These are phyloP conservation scores for Adansonia digitata DNA, from an alignment of 345 rosid species.

Conservation along the genomic window DNA sequence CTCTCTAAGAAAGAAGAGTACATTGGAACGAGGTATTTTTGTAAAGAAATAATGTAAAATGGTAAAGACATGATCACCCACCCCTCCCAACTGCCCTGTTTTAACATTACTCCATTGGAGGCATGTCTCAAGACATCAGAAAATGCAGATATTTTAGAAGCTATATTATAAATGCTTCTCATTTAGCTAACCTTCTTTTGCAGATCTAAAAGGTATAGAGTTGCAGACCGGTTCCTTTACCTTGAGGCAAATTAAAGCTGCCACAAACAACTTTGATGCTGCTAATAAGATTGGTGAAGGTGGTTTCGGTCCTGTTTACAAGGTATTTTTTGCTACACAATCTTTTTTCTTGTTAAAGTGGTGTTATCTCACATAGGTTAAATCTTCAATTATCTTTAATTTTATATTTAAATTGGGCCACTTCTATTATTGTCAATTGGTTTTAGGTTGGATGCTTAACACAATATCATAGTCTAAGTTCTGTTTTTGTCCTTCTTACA, in stretches of 20 bases:
- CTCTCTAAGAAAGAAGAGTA: neutral
- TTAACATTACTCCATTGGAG: neutral
- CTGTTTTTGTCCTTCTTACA: too few relatives aligned
- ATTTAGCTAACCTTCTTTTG: neutral
- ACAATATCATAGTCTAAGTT: too few relatives aligned
- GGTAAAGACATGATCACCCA: too few relatives aligned
- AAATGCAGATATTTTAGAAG: too few relatives aligned
- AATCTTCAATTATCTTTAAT: too few relatives aligned
- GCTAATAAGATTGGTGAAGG: constrained; percentile 41
- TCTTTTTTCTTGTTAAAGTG: neutral
- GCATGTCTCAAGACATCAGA: too few relatives aligned
- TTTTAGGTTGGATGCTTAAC: too few relatives aligned
- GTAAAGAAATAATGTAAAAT: too few relatives aligned
- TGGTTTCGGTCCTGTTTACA: constrained; percentile 37
- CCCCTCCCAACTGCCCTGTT: too few relatives aligned
- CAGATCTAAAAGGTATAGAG: constrained; percentile 6
- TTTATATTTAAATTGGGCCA: too few relatives aligned
- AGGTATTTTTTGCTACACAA: constrained; percentile 12
- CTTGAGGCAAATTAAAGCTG: constrained; percentile 30
- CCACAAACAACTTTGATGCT: constrained; percentile 27
- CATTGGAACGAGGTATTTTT: constrained; percentile 20
- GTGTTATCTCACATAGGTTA: too few relatives aligned
- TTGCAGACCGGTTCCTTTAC: constrained; percentile 11
- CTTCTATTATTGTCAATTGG: too few relatives aligned
- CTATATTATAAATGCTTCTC: neutral